Base-by-base conservation (phyloP, 148 eudicot species). In the Vaccinium macrocarpon region DNA sequence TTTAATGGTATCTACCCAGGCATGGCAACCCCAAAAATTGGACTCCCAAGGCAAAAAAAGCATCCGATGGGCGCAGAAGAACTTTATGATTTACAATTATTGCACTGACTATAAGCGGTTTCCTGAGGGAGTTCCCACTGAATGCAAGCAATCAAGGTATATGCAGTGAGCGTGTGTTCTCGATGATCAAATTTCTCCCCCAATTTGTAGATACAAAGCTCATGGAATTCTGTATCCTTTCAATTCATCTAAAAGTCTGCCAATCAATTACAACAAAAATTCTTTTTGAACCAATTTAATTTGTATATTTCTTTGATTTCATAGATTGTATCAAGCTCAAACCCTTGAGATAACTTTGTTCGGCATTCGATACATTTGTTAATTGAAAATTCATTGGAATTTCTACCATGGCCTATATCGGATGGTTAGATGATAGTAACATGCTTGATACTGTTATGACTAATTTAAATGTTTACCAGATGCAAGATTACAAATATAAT, bases 81-180 rank as follows among this genome's bases (percentile, higher is more conserved):
- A 78, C 1, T 64, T 27, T 56, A 77, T 78, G 85, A 13, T 64
- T 50, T 84, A 84, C 82, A 64, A 84, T 57, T 84, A 84, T 18
- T 84, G 85, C 76, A 49, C 21, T 5, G 76, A 84, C 46, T 11
- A 21, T 4, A 77, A 78, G 38, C 52, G 85, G 21, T 77, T 77
- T 64, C 85, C 85, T 27, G 49, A 50, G 14, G 85, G 76, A 11
- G 74, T 77, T 12, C 85, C 85, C 21, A 16, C 13, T 1, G 82
- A 84, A 64, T 84, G 85, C 85, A 84, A 32, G 14, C 21, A 3
- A 8, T 51, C 11, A 21, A 18, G 13, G 23, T 4, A 64, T 10
- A 8, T 6, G 12, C 49, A 9, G 8, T 35, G 9, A 16, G 57
- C 52, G 1, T n/a, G 16, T 5, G 19, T n/a, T 32, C 19, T 10